Evolutionary conservation across 2,329 filamentous ascomycete species (phyloP).

Genomic region (Raffaelea deltoideospora): DNA sequence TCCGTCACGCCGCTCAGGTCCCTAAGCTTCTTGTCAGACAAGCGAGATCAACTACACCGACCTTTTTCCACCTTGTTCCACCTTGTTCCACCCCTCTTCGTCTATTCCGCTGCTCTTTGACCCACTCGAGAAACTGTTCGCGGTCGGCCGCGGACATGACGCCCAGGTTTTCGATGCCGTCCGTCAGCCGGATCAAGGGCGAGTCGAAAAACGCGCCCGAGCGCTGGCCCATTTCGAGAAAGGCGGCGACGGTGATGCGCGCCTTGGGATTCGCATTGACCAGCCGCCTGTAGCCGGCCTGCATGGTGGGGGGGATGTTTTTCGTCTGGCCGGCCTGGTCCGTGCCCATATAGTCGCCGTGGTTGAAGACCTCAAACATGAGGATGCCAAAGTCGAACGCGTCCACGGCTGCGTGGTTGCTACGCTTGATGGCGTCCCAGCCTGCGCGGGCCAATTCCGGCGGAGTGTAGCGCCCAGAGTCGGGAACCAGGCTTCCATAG

Average conservation of each 20-base stretch:
- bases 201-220: conserved; percentile 83
- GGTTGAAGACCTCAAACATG: conserved; percentile 81
- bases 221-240: conserved; percentile 77
- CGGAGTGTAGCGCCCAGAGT: conserved; percentile 68
- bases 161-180: conserved; percentile 84
- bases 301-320: conserved; percentile 74
- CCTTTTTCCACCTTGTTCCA: too few relatives aligned
- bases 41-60: neutral
- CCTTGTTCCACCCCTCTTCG: too few relatives aligned
- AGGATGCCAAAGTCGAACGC: conserved; percentile 75
- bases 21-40: conserved; percentile 14
- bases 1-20: conserved; percentile 78
- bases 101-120: neutral
- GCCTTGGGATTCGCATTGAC: conserved; percentile 82
- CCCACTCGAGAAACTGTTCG: conserved; percentile 62
- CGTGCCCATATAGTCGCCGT: conserved; percentile 53
- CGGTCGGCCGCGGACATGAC: conserved; percentile 74
- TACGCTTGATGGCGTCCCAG: conserved; percentile 83
- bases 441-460: conserved; percentile 75
- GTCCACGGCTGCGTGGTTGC: conserved; percentile 68
- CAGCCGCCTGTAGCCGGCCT: conserved; percentile 78
- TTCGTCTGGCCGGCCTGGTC: conserved; percentile 80
- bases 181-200: conserved; percentile 77
- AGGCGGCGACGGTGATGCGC: conserved; percentile 67
- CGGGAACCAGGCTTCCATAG: conserved; percentile 75